A percentile compares a stretch with the other conserved stretches of the same genome.
These are phyloP conservation scores for Diaporthe citriasiana DNA, from an alignment of 2,329 filamentous ascomycete species.

Conservation along the genomic window DNA sequence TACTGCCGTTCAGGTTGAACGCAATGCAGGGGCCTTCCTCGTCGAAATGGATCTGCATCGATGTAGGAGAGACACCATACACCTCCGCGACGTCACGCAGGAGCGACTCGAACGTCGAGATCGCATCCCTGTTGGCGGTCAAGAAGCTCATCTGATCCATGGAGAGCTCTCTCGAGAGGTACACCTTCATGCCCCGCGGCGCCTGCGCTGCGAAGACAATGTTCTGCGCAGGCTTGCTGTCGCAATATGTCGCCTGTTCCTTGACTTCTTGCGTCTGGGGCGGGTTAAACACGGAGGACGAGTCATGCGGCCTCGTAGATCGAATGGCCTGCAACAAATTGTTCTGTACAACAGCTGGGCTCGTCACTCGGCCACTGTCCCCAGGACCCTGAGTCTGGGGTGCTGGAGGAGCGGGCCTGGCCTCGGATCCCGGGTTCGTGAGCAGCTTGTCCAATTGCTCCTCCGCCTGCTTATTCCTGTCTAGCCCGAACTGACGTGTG, in stretches of 20 bases:
- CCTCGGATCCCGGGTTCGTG: conserved; percentile 47
- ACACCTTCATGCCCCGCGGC: conserved; percentile 80
- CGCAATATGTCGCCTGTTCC: conserved; percentile 89
- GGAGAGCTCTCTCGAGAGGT: conserved; percentile 71
- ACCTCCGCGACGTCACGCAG: conserved; percentile 78
- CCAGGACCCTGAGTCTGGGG: conserved; percentile 43
- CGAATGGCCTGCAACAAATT: conserved; percentile 84
- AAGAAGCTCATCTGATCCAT: conserved; percentile 70
- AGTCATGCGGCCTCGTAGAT: conserved; percentile 82
- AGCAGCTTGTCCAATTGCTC: conserved; percentile 59
- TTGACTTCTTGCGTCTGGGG: conserved; percentile 81
- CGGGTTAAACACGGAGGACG: conserved; percentile 78
- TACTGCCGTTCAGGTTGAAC: conserved; percentile 87
- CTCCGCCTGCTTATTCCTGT: conserved; percentile 61
- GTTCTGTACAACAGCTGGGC: conserved; percentile 72
- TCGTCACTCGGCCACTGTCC: conserved; percentile 69
- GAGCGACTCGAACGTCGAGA: conserved; percentile 79
- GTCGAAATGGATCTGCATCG: conserved; percentile 91
- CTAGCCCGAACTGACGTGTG: conserved; percentile 77
- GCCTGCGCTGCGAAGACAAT: conserved; percentile 79
- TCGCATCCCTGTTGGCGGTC: conserved; percentile 67
- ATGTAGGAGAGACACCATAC: conserved; percentile 77
- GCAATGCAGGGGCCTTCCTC: conserved; percentile 85
- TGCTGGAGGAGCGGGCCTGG: conserved; percentile 36
- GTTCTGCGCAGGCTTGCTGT: conserved; percentile 80